phyloP scores from a whole-genome alignment of 768 basidiomycete species.

The Tulasnella sp. region DNA sequence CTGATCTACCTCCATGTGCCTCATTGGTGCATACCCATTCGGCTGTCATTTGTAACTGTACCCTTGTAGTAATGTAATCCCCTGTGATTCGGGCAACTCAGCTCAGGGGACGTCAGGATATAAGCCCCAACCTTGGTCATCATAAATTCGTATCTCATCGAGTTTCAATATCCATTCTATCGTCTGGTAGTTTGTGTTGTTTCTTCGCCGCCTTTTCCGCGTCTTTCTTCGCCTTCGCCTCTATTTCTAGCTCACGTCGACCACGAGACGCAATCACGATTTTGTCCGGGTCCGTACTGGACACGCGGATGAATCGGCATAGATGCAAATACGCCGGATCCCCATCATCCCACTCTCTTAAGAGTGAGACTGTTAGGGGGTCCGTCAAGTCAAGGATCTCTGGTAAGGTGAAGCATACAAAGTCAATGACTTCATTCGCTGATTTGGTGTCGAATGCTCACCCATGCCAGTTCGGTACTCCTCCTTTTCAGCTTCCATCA shows the following conservation, averaged over 20 bases:
- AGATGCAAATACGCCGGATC: slow-evolving; percentile 60
- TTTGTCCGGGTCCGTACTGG: slow-evolving; percentile 37
- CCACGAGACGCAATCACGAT: not conserved
- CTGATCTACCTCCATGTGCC: not conserved
- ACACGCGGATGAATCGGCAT: slow-evolving; percentile 68
- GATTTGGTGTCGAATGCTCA: slow-evolving; percentile 29
- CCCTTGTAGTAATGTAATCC: not conserved
- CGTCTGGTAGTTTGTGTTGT: not conserved
- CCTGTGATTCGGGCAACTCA: not conserved
- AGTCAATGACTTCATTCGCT: not conserved
- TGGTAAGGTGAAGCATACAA: slow-evolving; percentile 30
- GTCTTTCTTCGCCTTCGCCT: not conserved
- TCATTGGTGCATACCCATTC: not conserved
- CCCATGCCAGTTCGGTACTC: slow-evolving; percentile 74
- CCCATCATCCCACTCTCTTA: slow-evolving; percentile 69
- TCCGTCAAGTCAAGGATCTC: slow-evolving; percentile 77
- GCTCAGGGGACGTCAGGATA: not conserved
- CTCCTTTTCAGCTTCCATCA: slow-evolving; percentile 57
- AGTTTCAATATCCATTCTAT: not conserved
- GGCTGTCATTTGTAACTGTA: not conserved
- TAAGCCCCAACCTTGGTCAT: not conserved
- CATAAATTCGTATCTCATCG: not conserved
- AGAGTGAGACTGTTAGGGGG: slow-evolving; percentile 53
- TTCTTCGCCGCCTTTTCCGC: not conserved
- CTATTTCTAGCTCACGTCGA: not conserved